Conservation (phyloP, 2,329 filamentous ascomycete species). For the Fonsecaea erecta region DNA sequence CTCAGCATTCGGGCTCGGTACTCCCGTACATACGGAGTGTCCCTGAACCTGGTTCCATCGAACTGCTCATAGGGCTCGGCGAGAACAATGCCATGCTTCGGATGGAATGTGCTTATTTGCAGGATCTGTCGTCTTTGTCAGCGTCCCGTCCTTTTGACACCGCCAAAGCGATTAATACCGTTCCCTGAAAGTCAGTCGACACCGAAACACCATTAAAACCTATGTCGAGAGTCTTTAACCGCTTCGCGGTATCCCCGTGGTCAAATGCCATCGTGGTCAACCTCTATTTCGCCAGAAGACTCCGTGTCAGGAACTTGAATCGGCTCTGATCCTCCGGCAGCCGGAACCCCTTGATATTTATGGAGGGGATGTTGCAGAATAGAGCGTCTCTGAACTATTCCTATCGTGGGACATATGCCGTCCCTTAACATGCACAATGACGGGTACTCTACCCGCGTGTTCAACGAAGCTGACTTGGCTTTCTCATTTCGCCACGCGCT, state of each 20-base stretch:
- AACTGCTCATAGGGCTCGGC: constrained; percentile 27
- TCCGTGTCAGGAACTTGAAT: neutral
- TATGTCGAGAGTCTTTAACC: constrained; percentile 24
- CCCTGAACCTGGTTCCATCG: constrained; percentile 22
- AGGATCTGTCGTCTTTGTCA: constrained; percentile 16
- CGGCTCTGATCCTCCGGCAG: neutral
- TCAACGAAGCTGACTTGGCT: neutral
- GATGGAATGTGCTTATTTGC: constrained; percentile 26
- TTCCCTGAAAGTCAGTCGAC: constrained; percentile 20
- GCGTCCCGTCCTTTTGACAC: neutral
- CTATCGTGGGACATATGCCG: neutral
- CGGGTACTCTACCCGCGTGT: neutral
- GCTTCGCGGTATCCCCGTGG: neutral
- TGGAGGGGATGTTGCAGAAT: neutral
- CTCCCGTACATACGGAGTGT: constrained; percentile 20
- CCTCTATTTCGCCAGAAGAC: neutral
- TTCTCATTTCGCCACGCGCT: too few species aligned
- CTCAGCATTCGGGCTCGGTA: constrained; percentile 23
- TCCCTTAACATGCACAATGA: neutral
- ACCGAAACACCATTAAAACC: constrained; percentile 25
- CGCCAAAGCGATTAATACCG: constrained; percentile 5
- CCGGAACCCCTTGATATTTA: neutral
- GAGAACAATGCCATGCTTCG: constrained; percentile 24
- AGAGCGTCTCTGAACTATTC: neutral
- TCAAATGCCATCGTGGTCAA: neutral